Percentiles rank a stretch among this genome's conserved stretches.
These are phyloP conservation scores for Spirogloea muscicola DNA, from an alignment of 139 green algal species.

Conservation along the genomic window DNA sequence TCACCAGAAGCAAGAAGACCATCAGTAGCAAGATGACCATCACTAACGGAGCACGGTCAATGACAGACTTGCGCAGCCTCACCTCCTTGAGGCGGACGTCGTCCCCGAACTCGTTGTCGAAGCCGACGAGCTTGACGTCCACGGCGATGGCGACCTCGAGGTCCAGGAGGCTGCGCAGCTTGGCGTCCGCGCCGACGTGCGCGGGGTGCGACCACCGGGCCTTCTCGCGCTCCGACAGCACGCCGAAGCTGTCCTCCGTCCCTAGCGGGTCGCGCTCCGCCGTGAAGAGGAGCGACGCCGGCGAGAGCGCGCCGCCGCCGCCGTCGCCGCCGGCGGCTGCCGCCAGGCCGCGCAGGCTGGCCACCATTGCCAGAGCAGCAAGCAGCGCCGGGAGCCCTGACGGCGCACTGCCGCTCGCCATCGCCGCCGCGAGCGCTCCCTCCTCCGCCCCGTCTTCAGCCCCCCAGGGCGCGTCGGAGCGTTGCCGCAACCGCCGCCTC, in stretches of 20 bases:
- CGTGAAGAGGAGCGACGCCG: too few species aligned
- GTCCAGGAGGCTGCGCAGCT: constrained; percentile 8
- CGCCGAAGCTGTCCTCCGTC: constrained; percentile 21
- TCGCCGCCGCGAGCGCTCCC: too few species aligned
- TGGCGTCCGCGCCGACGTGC: not conserved
- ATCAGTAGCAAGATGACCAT: not conserved
- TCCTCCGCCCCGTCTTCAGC: too few species aligned
- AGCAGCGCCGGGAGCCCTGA: too few species aligned
- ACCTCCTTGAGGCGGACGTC: constrained; percentile 26
- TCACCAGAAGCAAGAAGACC: not conserved
- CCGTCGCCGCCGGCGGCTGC: too few species aligned
- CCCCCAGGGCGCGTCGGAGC: too few species aligned
- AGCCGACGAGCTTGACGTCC: constrained; percentile 31
- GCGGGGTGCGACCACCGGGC: constrained; percentile 1
- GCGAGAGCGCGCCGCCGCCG: too few species aligned
- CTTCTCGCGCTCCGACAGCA: constrained; percentile 24
- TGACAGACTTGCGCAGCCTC: not conserved
- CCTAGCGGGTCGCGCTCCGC: constrained; percentile 39
- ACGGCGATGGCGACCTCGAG: constrained; percentile 10
- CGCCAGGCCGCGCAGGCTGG: too few species aligned
- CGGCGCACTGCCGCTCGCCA: too few species aligned
- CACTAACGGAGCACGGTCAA: not conserved
- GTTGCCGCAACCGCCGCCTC: too few species aligned
- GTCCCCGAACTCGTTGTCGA: constrained; percentile 16
- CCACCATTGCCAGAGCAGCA: too few species aligned